Evolutionary conservation across 2,329 filamentous ascomycete genomes (phyloP), one percentile per base, ranked within the genome.

Genomic region (Westerdykella ornata): DNA sequence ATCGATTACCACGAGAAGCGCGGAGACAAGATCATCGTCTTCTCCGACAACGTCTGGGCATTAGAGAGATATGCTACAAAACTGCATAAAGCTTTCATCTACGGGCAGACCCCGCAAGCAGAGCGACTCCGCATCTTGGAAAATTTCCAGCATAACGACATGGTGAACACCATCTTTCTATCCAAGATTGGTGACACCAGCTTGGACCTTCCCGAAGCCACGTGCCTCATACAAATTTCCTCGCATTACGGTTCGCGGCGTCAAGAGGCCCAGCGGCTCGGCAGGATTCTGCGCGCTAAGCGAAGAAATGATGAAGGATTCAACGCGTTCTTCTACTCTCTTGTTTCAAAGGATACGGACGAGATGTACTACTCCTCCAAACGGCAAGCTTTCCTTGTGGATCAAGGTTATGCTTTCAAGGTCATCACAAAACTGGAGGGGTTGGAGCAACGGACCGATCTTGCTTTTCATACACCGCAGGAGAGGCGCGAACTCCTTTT

Each of bases 351-450:
- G 65, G 92, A 98, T 62, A 98, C 92, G 0, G 84, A 89, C 47
- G 92, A 98, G 65, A 97, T 98, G 90, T 92, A 82, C 62, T 98
- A 95, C 66, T 96, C 90, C 0, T 89, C 88, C 3, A 97, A 96
- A 67, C 80, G 92, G 8, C 92, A 98, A 67, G 90, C 92, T 1
- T 98, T 98, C 71, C 74, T 98, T 1, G 89, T 98, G 16, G 92
- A 98, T 52, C 92, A 98, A 67, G 92, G 92, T 8, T 98, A 98
- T 63, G 90, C 92, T 0, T 98, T 98, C 76, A 97, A 97, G 64
- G 90, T 97, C 47, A 98, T 98, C 63, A 98, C 92, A 0, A 88
- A 94, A 59, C 75, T 98, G 6, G 84, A 89, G 57, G 92, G 90
- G 38, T 88, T 98, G 49, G 87, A 96, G 46, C 79, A 86, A 44